Conservation (phyloP, 805 yeast species). For the Starmerella davenportii region DNA sequence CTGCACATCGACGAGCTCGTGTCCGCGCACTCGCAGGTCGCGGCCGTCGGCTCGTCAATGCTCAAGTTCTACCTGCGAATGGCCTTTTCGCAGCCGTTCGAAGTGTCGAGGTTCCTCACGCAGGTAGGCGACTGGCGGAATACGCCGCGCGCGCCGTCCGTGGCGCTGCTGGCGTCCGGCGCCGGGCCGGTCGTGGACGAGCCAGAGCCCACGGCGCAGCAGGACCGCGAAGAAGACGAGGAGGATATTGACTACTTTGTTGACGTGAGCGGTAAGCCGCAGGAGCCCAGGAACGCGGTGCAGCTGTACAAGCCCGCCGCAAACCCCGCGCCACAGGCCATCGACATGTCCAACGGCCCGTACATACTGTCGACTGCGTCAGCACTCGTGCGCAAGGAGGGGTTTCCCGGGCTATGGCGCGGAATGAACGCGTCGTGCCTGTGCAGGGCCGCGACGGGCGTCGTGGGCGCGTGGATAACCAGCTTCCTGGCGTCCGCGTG, state of each 20-base stretch:
- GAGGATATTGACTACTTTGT: slow-evolving; percentile 29
- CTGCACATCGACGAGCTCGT: slow-evolving; percentile 17
- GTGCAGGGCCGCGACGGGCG: slow-evolving; percentile 51
- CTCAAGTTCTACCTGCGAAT: slow-evolving; percentile 51
- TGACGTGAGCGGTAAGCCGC: slow-evolving; percentile 8
- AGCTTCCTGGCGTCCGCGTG: slow-evolving; percentile 69
- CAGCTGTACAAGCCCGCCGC: neutral
- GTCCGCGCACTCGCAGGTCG: slow-evolving; percentile 33
- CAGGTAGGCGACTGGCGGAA: slow-evolving; percentile 45
- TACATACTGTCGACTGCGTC: slow-evolving; percentile 21
- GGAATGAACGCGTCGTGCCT: slow-evolving; percentile 67
- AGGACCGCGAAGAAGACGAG: slow-evolving; percentile 11
- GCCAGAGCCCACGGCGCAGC: slow-evolving; percentile 10
- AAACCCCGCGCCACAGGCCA: slow-evolving; percentile 4
- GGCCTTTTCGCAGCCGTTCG: slow-evolving; percentile 72
- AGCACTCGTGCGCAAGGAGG: slow-evolving; percentile 47
- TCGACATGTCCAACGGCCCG: slow-evolving; percentile 16
- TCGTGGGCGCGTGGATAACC: slow-evolving; percentile 80
- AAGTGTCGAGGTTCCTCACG: slow-evolving; percentile 54
- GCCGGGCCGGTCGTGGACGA: slow-evolving; percentile 1
- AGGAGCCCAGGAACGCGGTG: neutral
- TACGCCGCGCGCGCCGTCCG: neutral
- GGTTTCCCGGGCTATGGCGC: slow-evolving; percentile 44
- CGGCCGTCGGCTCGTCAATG: slow-evolving; percentile 42
- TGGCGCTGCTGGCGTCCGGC: neutral